Base-by-base conservation (phyloP, 192 early-diverging fungal genomes). In the Coemansia umbellata region DNA sequence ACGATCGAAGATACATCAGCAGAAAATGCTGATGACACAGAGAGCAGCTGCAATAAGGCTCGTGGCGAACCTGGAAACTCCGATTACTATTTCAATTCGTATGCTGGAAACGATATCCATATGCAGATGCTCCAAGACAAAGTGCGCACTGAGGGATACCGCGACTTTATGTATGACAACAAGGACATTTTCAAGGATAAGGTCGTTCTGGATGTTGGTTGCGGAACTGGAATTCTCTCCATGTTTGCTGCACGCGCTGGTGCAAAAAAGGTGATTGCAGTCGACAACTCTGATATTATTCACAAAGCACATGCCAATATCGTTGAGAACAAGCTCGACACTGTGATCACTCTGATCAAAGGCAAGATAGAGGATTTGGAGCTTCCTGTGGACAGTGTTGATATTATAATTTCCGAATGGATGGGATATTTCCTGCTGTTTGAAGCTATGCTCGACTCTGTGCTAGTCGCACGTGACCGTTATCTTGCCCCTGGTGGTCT, bases 51-150 rank as follows among this genome's bases (percentile, higher is more conserved):
- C 26, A 26, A 7, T 7, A 30, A 3, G 10, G 23, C 43, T 14
- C 26, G 32, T 3, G 37, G 33, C 15, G 49, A 39, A 26, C 58
- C 39, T 48, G 57, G 57, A 22, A 37, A 28, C 18, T 69, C 73
- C 4, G 65, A 87, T 63, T 83, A 82, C 50, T 77, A 77, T 55
- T 77, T 77, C 36, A 66, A 69, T 47, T 77, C 66, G 17, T 77
- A 77, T 21, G 74, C 66, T 1, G 58, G 58, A 18, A 69, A 66
- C 58, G 67, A 58, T 3, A 69, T 69, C 58, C 74, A 98, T 85
- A 90, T 92, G 85, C 93, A 95, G 68, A 97, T 98, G 95, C 84
- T 98, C 9, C 88, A 94, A 74, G 97, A 99, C 61, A 84, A 78
- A 17, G 90, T 99, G 37, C 84, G 97, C 37, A 99, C 97, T 7